Percentiles rank a stretch among this genome's conserved stretches.
Evolutionary conservation across 805 yeast species (phyloP).

Genomic region (Sugiyamaella qingdaonensis): DNA sequence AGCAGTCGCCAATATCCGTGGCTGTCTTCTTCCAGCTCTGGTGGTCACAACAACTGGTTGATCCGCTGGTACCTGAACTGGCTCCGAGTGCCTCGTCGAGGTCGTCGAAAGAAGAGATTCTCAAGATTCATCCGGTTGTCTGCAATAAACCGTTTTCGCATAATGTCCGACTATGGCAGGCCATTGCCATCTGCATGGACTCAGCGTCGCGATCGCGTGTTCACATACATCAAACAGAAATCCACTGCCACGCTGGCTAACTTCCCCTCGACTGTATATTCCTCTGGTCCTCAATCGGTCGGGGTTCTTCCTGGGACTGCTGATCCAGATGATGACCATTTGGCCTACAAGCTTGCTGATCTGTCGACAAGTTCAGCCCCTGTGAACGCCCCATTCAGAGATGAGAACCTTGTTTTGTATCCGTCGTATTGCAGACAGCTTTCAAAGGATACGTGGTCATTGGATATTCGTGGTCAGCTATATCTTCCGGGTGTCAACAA

Average conservation of each 20-base stretch:
- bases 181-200: neutral
- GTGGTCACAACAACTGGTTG: neutral
- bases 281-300: neutral
- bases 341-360: neutral
- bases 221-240: slow-evolving; percentile 18
- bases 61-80: slow-evolving; percentile 1
- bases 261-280: neutral
- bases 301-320: neutral
- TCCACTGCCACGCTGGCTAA: slow-evolving; percentile 4
- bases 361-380: neutral
- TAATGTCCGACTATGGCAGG: neutral
- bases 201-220: slow-evolving; percentile 13
- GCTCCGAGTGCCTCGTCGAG: slow-evolving; percentile 2
- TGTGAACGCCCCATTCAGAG: slow-evolving; percentile 31
- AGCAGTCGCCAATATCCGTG: neutral
- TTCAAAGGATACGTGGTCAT: slow-evolving; percentile 40
- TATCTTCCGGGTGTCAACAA: slow-evolving; percentile 64
- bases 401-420: slow-evolving; percentile 57
- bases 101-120: neutral
- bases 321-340: slow-evolving; percentile 11
- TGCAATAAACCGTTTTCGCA: neutral
- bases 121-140: neutral
- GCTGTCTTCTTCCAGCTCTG: neutral
- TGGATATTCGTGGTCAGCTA: slow-evolving; percentile 70
- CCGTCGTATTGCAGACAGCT: slow-evolving; percentile 49